Base-by-base conservation (phyloP, 1,284 basidiomycete species). In the Agroathelia rolfsii region DNA sequence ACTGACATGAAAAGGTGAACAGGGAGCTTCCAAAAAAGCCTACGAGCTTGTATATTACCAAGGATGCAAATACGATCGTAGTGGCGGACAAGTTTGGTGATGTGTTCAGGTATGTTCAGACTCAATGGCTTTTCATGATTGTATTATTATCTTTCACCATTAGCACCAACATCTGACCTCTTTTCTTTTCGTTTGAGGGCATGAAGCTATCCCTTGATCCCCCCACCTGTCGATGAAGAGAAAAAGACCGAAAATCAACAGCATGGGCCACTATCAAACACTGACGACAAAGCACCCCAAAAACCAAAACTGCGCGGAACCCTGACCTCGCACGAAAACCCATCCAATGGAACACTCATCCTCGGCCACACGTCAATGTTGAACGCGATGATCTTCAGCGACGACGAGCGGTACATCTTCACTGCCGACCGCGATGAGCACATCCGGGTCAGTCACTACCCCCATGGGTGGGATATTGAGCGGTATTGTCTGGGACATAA, bases 401-500 rank as follows among this genome's bases (percentile, higher is more conserved):
- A 54, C 0, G 76, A 86, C 48, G 75, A 80, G 41, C 68, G 66
- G 36, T 77, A 69, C 47, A 76, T 96, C 47, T 67, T 94, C 44
- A 87, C 88, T 0, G 81, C 86, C 0, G 92, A 95, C 52, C 62
- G 92, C 28, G 92, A 95, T 49, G 92, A 95, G 51, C 92, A 95
- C 51, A 81, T 96, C 34, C 69, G 92, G 33, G 70, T 93, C n/a
- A 89, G 84, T 47, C 76, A 83, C 70, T 95, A 74, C 50, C 92
- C 92, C 0, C 64, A 81, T 38, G 81, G 87, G 9, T 83, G 81
- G 45, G 71, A 74, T 21, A 82, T 94, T 37, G 86, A 94, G 52
- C 72, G 69, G 37, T 94, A 77, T 54, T 83, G 89, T 40, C 67
- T 92, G 24, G 90, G 89, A 5, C 82, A 87, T 49, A 66, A 69